Evolutionary conservation across 495 filamentous ascomycete genomes (phyloP).

Genomic region (Polyplosphaeria fusca): DNA sequence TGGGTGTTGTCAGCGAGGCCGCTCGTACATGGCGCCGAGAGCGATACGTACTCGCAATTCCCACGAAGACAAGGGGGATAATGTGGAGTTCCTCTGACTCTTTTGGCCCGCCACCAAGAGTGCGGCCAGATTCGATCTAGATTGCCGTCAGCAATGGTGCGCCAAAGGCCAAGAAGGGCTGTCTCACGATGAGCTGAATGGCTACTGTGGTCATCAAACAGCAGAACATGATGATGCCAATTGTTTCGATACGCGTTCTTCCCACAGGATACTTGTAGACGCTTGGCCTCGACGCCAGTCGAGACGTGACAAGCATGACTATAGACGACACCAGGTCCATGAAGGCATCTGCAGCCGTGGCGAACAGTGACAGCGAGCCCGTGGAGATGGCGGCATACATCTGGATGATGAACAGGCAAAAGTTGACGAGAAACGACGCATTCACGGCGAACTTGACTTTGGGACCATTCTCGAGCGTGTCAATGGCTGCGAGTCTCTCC

Average conservation of each 20-base stretch:
- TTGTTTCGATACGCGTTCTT: constrained; percentile 54
- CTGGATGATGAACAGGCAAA: constrained; percentile 56
- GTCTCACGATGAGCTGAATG: constrained; percentile 47
- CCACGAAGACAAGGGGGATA: constrained; percentile 52
- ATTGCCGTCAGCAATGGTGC: constrained; percentile 5
- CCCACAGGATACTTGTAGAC: constrained; percentile 58
- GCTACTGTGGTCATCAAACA: constrained; percentile 57
- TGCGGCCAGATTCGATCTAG: constrained; percentile 50
- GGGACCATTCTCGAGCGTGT: constrained; percentile 48
- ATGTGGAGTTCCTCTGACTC: constrained; percentile 46
- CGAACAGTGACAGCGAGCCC: constrained; percentile 55
- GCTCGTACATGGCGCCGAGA: background rate
- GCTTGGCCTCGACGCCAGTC: constrained; percentile 51
- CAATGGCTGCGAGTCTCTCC: constrained; percentile 48
- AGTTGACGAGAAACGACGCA: constrained; percentile 53
- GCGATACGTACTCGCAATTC: constrained; percentile 46
- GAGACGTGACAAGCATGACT: constrained; percentile 54
- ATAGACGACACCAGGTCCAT: constrained; percentile 59
- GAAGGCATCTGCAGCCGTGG: constrained; percentile 57
- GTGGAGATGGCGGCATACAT: constrained; percentile 57
- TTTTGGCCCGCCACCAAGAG: constrained; percentile 43
- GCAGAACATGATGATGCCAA: constrained; percentile 59
- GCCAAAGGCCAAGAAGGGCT: constrained; percentile 1
- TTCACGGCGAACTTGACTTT: constrained; percentile 58
- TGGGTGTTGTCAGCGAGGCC: constrained; percentile 30